phyloP scores from a whole-genome alignment of 768 basidiomycete species.

The Glaciozyma antarctica region DNA sequence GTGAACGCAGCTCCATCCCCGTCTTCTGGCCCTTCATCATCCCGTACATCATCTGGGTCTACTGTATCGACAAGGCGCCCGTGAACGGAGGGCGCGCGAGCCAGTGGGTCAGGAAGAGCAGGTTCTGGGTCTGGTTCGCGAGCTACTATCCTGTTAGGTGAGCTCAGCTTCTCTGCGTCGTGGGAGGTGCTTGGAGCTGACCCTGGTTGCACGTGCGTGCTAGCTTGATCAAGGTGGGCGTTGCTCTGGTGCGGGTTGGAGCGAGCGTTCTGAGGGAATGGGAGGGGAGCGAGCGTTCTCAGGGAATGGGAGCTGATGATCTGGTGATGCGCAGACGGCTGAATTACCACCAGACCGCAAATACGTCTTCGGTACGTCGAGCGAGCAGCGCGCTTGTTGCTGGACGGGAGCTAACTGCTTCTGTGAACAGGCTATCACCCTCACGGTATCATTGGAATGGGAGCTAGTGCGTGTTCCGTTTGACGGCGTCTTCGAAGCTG shows the following conservation, averaged over 20 bases:
- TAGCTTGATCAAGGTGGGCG: constrained; percentile 45
- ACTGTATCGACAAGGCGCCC: constrained; percentile 64
- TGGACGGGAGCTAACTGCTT: neutral
- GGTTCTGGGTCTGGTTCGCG: constrained; percentile 51
- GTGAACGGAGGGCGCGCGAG: constrained; percentile 61
- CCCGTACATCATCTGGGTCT: constrained; percentile 68
- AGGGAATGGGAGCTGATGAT: neutral
- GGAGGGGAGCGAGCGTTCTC: neutral
- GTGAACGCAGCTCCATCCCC: constrained; percentile 62
- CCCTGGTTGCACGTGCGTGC: neutral
- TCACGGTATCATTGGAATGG: constrained; percentile 99
- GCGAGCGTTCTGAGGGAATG: neutral
- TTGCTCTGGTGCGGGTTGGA: neutral
- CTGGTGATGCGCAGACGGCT: constrained; percentile 52
- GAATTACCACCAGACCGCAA: constrained; percentile 83
- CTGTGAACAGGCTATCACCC: constrained; percentile 64
- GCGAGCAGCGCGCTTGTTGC: neutral
- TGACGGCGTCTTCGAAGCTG: constrained; percentile 41
- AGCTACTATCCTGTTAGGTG: constrained; percentile 32
- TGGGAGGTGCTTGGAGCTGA: neutral
- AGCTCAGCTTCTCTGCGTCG: constrained; percentile 4
- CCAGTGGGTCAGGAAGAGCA: constrained; percentile 59
- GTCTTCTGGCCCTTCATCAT: constrained; percentile 75
- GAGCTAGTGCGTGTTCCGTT: constrained; percentile 39
- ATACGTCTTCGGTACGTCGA: constrained; percentile 64